Evolutionary conservation across 1,139 yeast genomes (phyloP), one percentile per base, ranked within the genome.

Genomic region (Saccharomycopsis hybrid): DNA sequence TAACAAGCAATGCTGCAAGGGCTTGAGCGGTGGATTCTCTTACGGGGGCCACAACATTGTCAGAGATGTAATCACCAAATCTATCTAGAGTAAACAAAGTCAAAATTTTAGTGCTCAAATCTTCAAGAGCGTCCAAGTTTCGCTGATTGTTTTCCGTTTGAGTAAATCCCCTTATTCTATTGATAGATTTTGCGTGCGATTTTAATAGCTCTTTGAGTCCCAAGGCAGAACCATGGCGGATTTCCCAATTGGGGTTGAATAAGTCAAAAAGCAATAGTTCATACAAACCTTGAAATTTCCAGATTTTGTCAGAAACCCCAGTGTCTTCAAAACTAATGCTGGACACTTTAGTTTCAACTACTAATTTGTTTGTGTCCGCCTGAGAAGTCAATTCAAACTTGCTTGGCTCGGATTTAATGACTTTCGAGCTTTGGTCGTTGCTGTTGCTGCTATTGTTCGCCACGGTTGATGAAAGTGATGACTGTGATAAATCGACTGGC

Each of bases 271-370:
- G 70, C 42, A 94, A 67, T 33, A 90, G 69, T 61, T 89, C 97
- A 62, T 85, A 89, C n/a, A 92, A 83, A n/a, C 97, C 96, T 71
- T 90, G 97, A 59, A 90, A 87, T 52, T 89, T 95, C 97, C 98
- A 94, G 1, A 87, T 85, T 46, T 83, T 71, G 3, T 89, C 92
- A 0, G 86, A 81, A 5, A 82, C 85, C 49, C 82, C 80, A 38
- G 85, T 80, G 57, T 87, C 90, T 59, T 83, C 85, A 33, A 51
- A 51, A 37, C 50, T 46, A 29, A 51, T 71, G 54, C 81, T 82
- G 0, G 88, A 72, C 1, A 79, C 78, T 61, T 80, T 80, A 48
- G 85, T 81, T 65, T 92, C 97, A 38, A 92, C 80, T 53, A 90
- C 95, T 40, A 92, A 73, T 62, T 85, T 86, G 46, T 82, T 84